Conservation (phyloP, 768 basidiomycete species). For the Leccinellum rugosiceps region DNA sequence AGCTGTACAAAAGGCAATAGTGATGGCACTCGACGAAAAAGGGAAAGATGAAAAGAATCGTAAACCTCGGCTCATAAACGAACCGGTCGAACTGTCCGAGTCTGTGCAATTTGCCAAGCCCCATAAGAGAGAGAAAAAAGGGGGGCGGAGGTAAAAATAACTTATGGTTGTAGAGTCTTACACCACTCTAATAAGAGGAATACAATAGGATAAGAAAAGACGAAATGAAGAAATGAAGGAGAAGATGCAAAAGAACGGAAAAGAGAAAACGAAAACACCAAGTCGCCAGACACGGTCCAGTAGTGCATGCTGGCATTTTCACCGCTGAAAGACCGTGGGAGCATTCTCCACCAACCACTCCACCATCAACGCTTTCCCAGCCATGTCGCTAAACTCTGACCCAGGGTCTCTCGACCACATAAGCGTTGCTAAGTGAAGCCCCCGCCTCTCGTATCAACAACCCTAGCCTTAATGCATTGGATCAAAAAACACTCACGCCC, state of each 20-base stretch:
- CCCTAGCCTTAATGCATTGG: neutral
- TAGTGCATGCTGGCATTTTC: neutral
- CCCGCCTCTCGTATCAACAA: neutral
- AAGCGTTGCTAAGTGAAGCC: constrained; percentile 66
- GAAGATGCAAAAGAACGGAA: neutral
- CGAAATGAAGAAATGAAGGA: neutral
- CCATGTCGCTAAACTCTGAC: constrained; percentile 97
- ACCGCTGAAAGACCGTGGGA: constrained; percentile 42
- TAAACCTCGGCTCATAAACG: neutral
- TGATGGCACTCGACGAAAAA: neutral
- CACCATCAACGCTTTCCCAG: constrained; percentile 87
- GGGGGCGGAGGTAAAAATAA: constrained; percentile 16
- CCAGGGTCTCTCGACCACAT: constrained; percentile 85
- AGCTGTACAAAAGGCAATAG: neutral
- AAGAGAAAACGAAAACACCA: neutral
- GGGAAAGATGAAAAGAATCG: neutral
- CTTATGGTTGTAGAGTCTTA: constrained; percentile 13
- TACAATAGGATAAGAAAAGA: constrained; percentile 23
- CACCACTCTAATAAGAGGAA: constrained; percentile 15
- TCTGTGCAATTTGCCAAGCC: constrained; percentile 8
- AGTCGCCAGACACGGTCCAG: neutral
- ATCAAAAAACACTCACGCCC: constrained; percentile 70
- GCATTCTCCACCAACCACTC: constrained; percentile 96
- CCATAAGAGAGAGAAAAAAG: neutral
- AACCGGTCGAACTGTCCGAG: neutral